These are phyloP conservation scores for Cardamine chenopodiifolia DNA, from an alignment of 345 rosid species.

Conservation along the genomic window DNA sequence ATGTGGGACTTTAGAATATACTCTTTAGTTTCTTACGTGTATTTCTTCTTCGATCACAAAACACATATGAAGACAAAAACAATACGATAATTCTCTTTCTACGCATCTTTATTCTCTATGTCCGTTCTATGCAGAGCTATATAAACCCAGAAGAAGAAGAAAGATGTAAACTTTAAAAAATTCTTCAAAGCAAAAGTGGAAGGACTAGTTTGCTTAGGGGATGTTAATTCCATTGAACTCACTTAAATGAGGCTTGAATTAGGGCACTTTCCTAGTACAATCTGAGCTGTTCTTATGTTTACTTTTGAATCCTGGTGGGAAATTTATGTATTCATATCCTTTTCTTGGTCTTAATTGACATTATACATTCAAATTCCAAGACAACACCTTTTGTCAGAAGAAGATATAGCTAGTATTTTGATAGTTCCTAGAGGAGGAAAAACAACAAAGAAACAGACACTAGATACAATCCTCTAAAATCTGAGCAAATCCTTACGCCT, in stretches of 20 bases:
- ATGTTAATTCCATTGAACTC: neutral
- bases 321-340: neutral
- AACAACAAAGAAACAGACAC: neutral
- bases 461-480: neutral
- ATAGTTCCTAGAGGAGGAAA: neutral
- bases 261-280: neutral
- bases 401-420: neutral
- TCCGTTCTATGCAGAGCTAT: neutral
- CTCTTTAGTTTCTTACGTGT: neutral
- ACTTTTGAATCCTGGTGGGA: neutral
- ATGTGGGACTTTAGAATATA: neutral
- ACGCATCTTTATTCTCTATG: neutral
- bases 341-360: neutral
- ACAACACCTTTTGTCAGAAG: neutral
- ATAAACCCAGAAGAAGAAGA: neutral
- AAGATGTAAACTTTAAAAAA: neutral
- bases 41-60: neutral
- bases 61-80: neutral
- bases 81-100: neutral
- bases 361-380: neutral
- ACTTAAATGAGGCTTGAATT: neutral
- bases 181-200: neutral
- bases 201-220: neutral
- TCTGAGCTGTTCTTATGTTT: neutral
- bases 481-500: neutral